phyloP scores from a whole-genome alignment of 352 stramenopile genomes.

The Pythium guiyangense region DNA sequence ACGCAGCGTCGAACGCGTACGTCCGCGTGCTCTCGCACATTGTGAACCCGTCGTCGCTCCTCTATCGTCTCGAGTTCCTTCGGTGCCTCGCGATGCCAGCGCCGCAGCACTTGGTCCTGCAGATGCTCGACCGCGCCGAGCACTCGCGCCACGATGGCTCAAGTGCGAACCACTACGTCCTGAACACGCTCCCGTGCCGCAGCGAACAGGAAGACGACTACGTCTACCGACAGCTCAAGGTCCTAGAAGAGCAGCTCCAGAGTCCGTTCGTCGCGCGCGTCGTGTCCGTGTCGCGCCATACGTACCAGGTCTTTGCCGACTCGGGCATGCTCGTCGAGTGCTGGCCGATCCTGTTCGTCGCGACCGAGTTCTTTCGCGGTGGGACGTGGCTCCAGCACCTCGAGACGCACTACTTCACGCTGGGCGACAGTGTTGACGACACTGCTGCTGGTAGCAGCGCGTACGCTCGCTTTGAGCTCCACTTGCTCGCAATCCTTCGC shows the following conservation, averaged over 20 bases:
- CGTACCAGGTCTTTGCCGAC: conserved; percentile 59
- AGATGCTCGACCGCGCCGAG: conserved; percentile 20
- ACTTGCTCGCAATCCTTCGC: conserved; percentile 32
- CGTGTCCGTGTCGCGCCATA: conserved; percentile 31
- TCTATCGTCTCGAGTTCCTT: conserved; percentile 46
- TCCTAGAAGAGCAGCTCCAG: conserved; percentile 25
- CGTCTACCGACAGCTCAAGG: conserved; percentile 26
- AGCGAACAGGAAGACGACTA: conserved; percentile 32
- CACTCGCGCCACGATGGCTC: conserved; percentile 9
- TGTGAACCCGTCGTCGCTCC: conserved; percentile 36
- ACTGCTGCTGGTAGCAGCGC: background rate
- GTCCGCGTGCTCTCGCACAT: conserved; percentile 48
- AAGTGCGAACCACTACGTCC: conserved; percentile 20
- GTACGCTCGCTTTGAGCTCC: conserved; percentile 24
- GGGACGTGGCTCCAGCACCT: conserved; percentile 39
- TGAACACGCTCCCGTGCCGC: conserved; percentile 46
- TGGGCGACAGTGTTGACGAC: background rate
- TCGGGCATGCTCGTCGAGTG: conserved; percentile 55
- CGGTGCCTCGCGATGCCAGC: conserved; percentile 31
- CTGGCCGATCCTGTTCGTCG: conserved; percentile 56
- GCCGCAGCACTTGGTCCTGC: conserved; percentile 36
- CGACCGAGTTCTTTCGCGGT: conserved; percentile 31
- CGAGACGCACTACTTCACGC: conserved; percentile 7
- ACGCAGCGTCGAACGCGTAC: conserved; percentile 41
- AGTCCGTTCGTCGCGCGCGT: conserved; percentile 38